Evolutionary conservation across 2,329 filamentous ascomycete species (phyloP).

Genomic region (Aspergillus eucalypticola): DNA sequence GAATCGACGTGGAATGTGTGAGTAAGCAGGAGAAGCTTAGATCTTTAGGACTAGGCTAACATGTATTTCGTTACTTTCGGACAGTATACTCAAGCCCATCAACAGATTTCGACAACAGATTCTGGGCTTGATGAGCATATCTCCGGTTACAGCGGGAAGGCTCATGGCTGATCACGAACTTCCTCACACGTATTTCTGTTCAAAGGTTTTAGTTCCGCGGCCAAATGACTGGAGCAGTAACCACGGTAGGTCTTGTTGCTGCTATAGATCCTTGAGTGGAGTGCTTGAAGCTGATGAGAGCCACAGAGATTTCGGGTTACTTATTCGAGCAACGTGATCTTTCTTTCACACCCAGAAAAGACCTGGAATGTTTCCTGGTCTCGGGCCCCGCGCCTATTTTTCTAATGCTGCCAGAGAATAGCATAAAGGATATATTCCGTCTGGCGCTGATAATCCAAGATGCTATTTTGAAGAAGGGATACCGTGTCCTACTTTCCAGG

Average conservation of each 20-base stretch:
- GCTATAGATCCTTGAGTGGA: too few species aligned
- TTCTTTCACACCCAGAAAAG: neutral
- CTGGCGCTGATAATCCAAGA: neutral
- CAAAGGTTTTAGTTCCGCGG: neutral
- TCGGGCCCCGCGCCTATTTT: neutral
- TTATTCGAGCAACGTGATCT: neutral
- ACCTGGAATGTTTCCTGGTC: neutral
- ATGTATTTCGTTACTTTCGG: too few species aligned
- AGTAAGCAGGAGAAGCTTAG: neutral
- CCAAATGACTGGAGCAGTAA: constrained; percentile 1
- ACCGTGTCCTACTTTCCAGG: neutral
- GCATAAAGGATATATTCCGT: neutral
- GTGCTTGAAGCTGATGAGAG: too few species aligned
- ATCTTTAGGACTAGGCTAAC: too few species aligned
- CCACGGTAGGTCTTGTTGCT: neutral
- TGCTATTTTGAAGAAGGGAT: neutral
- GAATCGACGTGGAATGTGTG: neutral
- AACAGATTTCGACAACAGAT: neutral
- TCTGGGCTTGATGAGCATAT: neutral
- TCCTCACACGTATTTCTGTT: constrained; percentile 6
- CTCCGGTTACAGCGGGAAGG: neutral
- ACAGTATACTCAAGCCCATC: neutral
- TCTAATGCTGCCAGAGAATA: neutral
- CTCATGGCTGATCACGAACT: neutral
- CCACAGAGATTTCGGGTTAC: neutral